phyloP scores from a whole-genome alignment of 2,329 filamentous ascomycete species.

The Fonsecaea nubica region DNA sequence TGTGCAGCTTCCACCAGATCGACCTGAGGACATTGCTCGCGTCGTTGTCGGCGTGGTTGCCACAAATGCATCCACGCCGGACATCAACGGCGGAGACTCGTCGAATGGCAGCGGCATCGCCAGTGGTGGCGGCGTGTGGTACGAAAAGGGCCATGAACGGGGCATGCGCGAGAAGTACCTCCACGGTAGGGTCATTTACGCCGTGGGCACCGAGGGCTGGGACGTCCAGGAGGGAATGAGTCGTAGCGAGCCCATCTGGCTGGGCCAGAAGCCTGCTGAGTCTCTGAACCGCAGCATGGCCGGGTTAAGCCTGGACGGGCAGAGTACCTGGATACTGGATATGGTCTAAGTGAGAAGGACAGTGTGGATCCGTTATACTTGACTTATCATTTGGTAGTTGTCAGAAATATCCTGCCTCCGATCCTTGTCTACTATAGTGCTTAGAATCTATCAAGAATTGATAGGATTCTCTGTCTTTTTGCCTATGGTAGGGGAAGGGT shows the following conservation, averaged over 20 bases:
- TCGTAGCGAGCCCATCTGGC: slow-evolving; percentile 51
- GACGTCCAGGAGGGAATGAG: slow-evolving; percentile 54
- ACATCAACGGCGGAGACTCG: slow-evolving; percentile 7
- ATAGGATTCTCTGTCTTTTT: too few species aligned
- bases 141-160: slow-evolving; percentile 33
- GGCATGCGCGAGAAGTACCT: slow-evolving; percentile 38
- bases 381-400: too few species aligned
- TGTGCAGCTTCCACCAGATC: slow-evolving; percentile 50
- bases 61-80: slow-evolving; percentile 24
- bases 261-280: slow-evolving; percentile 46
- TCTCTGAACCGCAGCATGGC: slow-evolving; percentile 25
- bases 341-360: slow-evolving; percentile 17
- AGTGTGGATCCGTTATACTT: too few species aligned
- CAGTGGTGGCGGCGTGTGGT: slow-evolving; percentile 31
- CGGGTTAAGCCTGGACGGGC: slow-evolving; percentile 8
- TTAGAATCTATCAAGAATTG: too few species aligned
- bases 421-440: too few species aligned
- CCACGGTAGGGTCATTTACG: slow-evolving; percentile 52
- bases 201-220: slow-evolving; percentile 53
- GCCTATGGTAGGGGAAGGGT: too few species aligned
- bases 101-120: slow-evolving; percentile 23
- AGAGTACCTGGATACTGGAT: slow-evolving; percentile 35
- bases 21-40: slow-evolving; percentile 49
- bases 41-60: slow-evolving; percentile 34
- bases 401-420: too few species aligned